These are phyloP conservation scores for Scutellaria galericulata DNA, from an alignment of 257 asterid species.

Conservation along the genomic window DNA sequence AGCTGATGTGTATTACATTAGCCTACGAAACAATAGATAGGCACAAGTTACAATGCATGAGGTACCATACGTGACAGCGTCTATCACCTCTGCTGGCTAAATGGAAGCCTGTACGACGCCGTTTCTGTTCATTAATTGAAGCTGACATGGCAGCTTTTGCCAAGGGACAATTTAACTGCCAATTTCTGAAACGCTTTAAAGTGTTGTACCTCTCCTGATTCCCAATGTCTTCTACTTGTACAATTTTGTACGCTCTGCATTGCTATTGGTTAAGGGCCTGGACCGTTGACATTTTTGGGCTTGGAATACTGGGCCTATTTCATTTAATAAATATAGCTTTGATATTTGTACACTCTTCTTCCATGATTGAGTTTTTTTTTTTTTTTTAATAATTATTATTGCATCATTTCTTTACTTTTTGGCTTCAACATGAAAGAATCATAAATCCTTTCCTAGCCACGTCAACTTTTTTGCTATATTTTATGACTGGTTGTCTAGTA, in stretches of 20 bases:
- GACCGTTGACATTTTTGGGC: conserved; percentile 9
- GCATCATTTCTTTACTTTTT: conserved; percentile 20
- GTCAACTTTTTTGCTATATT: no score
- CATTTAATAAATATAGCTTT: neutral
- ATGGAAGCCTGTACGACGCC: conserved; percentile 31
- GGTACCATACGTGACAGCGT: conserved; percentile 29
- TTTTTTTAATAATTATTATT: conserved; percentile 10
- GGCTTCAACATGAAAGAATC: conserved; percentile 11
- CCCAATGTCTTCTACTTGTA: neutral
- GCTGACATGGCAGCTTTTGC: conserved; percentile 27
- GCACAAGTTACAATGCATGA: conserved; percentile 36
- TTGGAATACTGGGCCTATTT: neutral
- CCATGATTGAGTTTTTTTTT: neutral
- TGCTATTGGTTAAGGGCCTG: conserved; percentile 19
- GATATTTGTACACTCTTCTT: neutral
- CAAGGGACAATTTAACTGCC: neutral
- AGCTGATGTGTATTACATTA: neutral
- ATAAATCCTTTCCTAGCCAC: neutral
- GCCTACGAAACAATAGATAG: neutral
- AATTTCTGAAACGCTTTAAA: conserved; percentile 18
- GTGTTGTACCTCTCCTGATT: conserved; percentile 19
- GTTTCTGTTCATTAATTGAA: conserved; percentile 23
- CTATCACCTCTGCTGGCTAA: neutral
- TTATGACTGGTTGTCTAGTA: no score
- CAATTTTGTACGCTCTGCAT: conserved; percentile 23